phyloP scores from a whole-genome alignment of 1,139 yeast species.

The Lodderomyces jiufengensis region DNA sequence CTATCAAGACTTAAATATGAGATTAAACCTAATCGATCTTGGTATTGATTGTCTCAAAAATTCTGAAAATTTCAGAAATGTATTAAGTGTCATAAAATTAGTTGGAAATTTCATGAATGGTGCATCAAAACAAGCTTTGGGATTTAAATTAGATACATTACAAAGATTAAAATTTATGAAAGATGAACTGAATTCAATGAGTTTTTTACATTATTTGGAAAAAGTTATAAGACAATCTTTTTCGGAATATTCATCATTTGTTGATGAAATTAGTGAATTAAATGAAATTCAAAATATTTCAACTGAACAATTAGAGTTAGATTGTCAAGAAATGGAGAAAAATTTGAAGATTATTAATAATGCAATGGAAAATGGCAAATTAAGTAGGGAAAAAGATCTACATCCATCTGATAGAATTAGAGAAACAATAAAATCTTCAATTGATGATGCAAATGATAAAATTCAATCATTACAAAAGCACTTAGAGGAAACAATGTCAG shows the following conservation, averaged over 20 bases:
- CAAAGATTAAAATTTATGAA: conserved; percentile 84
- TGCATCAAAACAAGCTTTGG: conserved; percentile 70
- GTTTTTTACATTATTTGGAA: conserved; percentile 85
- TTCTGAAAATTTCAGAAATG: conserved; percentile 62
- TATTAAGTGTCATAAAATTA: conserved; percentile 72
- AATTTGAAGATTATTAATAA: conserved; percentile 51
- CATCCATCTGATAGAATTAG: conserved; percentile 79
- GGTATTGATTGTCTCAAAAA: conserved; percentile 60
- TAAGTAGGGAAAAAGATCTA: conserved; percentile 61
- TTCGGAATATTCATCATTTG: conserved; percentile 73
- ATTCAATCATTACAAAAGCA: conserved; percentile 55
- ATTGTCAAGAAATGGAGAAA: conserved; percentile 61
- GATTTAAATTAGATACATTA: conserved; percentile 79
- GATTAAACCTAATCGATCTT: conserved; percentile 61
- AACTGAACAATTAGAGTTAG: conserved; percentile 70
- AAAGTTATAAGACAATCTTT: conserved; percentile 70
- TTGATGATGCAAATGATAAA: conserved; percentile 64
- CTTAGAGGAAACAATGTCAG: conserved; percentile 49
- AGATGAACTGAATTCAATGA: conserved; percentile 72
- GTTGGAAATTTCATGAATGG: conserved; percentile 96
- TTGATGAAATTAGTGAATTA: conserved; percentile 69
- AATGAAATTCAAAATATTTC: conserved; percentile 64
- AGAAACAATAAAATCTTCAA: conserved; percentile 40
- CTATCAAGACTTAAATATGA: conserved; percentile 61
- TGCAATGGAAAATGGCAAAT: conserved; percentile 65